Evolutionary conservation across 1,284 basidiomycete species (phyloP).

Genomic region (Naganishia sp.): DNA sequence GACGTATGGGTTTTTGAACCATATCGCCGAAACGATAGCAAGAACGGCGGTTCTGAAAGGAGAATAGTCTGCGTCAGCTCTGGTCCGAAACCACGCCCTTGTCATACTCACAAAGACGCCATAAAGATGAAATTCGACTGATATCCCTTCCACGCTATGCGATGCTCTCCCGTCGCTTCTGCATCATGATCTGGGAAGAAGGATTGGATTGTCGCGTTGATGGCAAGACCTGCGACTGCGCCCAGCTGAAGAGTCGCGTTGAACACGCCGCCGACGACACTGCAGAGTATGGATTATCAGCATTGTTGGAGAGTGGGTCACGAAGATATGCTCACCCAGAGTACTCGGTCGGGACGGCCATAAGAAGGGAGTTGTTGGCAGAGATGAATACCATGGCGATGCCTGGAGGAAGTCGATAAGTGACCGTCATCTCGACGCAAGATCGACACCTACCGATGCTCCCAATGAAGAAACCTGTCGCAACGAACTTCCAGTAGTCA

Average conservation of each 20-base stretch:
- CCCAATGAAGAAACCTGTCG: conserved; percentile 33
- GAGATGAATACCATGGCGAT: conserved; percentile 32
- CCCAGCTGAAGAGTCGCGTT: conserved; percentile 51
- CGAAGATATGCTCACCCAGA: conserved; percentile 8
- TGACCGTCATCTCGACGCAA: conserved; percentile 12
- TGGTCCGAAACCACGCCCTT: too few species aligned
- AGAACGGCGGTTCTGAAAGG: conserved; percentile 18
- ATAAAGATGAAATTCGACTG: conserved; percentile 30
- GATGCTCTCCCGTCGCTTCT: not conserved
- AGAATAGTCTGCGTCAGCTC: not conserved
- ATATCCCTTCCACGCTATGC: conserved; percentile 30
- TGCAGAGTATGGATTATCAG: not conserved
- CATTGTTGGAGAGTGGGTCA: too few species aligned
- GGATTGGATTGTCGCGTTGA: conserved; percentile 37
- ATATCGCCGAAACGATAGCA: conserved; percentile 30
- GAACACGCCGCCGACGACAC: conserved; percentile 50
- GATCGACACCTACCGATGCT: conserved; percentile 18
- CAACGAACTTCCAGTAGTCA: conserved; percentile 32
- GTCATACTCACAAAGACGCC: conserved; percentile 19
- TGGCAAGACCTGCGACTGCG: conserved; percentile 46
- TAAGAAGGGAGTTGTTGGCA: conserved; percentile 32
- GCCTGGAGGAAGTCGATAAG: not conserved
- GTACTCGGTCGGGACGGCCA: conserved; percentile 31
- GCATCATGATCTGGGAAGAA: conserved; percentile 2
- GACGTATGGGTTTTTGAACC: conserved; percentile 31